Evolutionary conservation across 2,329 filamentous ascomycete genomes (phyloP).

Genomic region (Elsinoe arachidis): DNA sequence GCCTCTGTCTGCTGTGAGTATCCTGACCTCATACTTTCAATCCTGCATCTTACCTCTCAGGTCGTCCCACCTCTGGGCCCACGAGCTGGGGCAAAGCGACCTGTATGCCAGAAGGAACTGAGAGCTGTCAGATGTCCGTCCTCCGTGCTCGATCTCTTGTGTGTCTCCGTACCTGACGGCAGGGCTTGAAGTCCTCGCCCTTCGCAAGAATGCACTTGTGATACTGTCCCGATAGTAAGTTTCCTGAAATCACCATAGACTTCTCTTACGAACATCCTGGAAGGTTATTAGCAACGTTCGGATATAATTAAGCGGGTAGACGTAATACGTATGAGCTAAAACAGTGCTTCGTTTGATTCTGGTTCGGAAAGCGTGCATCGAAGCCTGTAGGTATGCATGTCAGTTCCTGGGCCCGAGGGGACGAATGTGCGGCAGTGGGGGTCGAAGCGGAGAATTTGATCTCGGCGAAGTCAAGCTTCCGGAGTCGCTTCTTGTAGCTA

Average conservation of each 20-base stretch:
- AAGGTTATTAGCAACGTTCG: too few relatives aligned
- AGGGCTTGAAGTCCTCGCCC: constrained; percentile 96
- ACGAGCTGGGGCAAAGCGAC: constrained; percentile 92
- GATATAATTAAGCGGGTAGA: too few relatives aligned
- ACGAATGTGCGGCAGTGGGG: too few relatives aligned
- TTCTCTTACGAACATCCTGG: too few relatives aligned
- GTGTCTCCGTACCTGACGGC: constrained; percentile 66
- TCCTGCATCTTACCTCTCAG: constrained; percentile 67
- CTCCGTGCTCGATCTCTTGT: neutral
- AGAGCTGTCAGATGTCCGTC: neutral
- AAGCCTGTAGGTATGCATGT: constrained; percentile 55
- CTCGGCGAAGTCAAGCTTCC: neutral
- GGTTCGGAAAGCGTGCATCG: constrained; percentile 97
- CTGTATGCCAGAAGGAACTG: constrained; percentile 96
- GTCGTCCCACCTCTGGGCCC: constrained; percentile 92
- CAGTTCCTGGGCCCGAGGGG: neutral
- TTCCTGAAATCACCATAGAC: too few relatives aligned
- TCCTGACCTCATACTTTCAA: neutral
- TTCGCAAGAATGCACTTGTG: constrained; percentile 99
- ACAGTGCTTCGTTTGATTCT: constrained; percentile 99
- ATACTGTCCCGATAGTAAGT: constrained; percentile 50
- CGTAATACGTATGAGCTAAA: constrained; percentile 97
- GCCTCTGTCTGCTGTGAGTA: constrained; percentile 33
- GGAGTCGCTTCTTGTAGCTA: neutral
- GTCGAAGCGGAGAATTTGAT: too few relatives aligned